These are phyloP conservation scores for Pythium utonaiense DNA, from an alignment of 352 stramenopile genomes.

Conservation along the genomic window DNA sequence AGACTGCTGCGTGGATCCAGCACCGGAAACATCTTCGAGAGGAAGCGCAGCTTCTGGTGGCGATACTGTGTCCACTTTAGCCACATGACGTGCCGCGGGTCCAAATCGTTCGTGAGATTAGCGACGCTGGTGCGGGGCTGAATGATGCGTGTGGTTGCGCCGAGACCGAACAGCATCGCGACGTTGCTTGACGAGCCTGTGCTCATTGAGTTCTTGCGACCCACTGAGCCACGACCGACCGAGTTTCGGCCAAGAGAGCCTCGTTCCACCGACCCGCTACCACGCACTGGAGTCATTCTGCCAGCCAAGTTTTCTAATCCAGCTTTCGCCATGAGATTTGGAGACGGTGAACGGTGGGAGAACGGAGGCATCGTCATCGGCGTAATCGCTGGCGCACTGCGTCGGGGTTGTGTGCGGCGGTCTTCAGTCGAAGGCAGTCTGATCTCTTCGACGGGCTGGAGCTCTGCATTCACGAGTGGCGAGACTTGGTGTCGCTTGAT, in stretches of 20 bases:
- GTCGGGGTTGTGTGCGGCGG: slow-evolving; percentile 5
- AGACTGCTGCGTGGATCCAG: slow-evolving; percentile 52
- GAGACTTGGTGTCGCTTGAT: slow-evolving; percentile 17
- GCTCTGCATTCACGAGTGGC: slow-evolving; percentile 14
- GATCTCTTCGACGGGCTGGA: background rate
- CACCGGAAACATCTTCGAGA: slow-evolving; percentile 44
- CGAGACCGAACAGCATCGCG: slow-evolving; percentile 4
- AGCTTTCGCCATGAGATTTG: background rate
- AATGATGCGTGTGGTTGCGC: background rate
- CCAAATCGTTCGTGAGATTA: slow-evolving; percentile 25
- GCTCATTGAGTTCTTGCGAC: slow-evolving; percentile 13
- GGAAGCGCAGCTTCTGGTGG: slow-evolving; percentile 29
- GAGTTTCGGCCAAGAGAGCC: slow-evolving; percentile 8
- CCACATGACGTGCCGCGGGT: slow-evolving; percentile 25
- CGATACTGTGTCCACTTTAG: slow-evolving; percentile 39
- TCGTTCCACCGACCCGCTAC: slow-evolving; percentile 1
- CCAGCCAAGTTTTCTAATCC: background rate
- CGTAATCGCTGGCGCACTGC: slow-evolving; percentile 8
- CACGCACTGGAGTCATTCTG: background rate
- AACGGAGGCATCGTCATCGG: background rate
- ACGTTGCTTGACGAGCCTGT: slow-evolving; percentile 12
- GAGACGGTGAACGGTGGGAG: background rate
- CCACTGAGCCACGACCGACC: slow-evolving; percentile 9
- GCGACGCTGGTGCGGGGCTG: slow-evolving; percentile 34
- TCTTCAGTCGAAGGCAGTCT: background rate